These are phyloP conservation scores for Spencermartinsiella ligniputridi DNA, from an alignment of 1,139 yeast species.

Conservation along the genomic window DNA sequence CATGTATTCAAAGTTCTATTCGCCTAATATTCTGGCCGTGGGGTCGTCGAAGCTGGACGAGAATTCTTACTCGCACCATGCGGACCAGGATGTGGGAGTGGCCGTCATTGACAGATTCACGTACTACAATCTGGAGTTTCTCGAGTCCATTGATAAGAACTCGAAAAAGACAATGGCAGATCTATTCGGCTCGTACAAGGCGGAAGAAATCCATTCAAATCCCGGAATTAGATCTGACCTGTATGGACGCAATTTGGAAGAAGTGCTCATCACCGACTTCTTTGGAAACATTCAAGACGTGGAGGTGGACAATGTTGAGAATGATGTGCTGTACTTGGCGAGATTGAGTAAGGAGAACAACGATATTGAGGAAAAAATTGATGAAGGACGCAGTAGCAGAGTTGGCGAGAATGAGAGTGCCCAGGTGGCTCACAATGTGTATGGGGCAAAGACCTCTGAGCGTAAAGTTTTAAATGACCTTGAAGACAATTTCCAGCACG, in stretches of 20 bases:
- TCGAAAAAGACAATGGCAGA: conserved; percentile 75
- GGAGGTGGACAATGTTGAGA: conserved; percentile 50
- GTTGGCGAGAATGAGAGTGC: too few relatives aligned
- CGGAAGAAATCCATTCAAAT: conserved; percentile 81
- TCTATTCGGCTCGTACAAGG: conserved; percentile 76
- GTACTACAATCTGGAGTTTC: conserved; percentile 80
- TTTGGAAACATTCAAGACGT: conserved; percentile 91
- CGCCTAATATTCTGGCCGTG: conserved; percentile 88
- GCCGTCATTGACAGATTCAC: conserved; percentile 97
- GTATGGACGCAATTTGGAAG: conserved; percentile 60
- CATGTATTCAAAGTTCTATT: conserved; percentile 87
- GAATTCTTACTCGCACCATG: conserved; percentile 91
- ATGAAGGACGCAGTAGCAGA: too few relatives aligned
- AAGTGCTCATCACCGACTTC: conserved; percentile 83
- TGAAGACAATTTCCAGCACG: background rate
- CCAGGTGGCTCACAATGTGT: too few relatives aligned
- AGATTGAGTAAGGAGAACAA: background rate
- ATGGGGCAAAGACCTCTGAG: background rate
- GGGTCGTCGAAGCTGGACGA: conserved; percentile 91
- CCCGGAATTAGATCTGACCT: conserved; percentile 87
- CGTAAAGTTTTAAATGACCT: background rate
- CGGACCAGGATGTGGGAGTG: conserved; percentile 93
- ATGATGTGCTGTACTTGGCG: conserved; percentile 18
- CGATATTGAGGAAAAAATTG: background rate
- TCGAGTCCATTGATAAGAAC: conserved; percentile 71